Evolutionary conservation across 192 early-diverging fungal species (phyloP), one percentile per base, ranked within the genome.

Genomic region (Podila horticola): DNA sequence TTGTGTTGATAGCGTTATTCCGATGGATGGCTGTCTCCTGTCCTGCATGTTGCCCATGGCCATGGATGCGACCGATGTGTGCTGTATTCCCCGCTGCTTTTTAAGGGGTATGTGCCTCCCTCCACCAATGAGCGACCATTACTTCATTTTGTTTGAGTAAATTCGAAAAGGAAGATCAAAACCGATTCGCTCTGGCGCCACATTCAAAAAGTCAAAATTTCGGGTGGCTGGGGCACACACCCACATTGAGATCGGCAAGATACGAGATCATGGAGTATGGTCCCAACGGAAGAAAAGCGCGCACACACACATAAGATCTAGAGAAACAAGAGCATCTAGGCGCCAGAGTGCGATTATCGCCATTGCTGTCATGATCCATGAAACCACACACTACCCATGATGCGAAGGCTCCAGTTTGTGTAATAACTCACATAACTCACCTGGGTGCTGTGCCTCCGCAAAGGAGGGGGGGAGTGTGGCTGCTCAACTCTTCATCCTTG

Each of bases 81-180:
- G n/a, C 22, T 17, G 4, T 9, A 3, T n/a, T 52, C 17, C 22
- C 52, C 22, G 20, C 52, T n/a, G 10, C 52, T 55, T 55, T 55
- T 55, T 52, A 55, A 55, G 52, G 52, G 52, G 52, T 55, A 24
- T 26, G 12, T 22, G 15, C 52, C 20, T 55, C 52, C 52, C 22
- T 55, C 52, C 24, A 26, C 52, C 52, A 55, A 55, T 55, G 52
- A 55, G 52, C 52, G 52, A 55, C 24, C 59, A 33, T 61, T 79
- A 81, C 77, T 81, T 81, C 77, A 81, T 81, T 69, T 79, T 79
- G 66, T 68, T 34, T 81, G 74, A 76, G 74, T 81, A 69, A 71
- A 72, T 71, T 66, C 65, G 62, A 67, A 81, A 81, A 73, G 71
- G 70, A 73, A 71, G 76, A 79, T 57, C 66, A 72, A 72, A 59